A percentile compares a stretch with the other conserved stretches of the same genome.
These are phyloP conservation scores for Suillus hirtellus DNA, from an alignment of 768 basidiomycete species.

Conservation along the genomic window DNA sequence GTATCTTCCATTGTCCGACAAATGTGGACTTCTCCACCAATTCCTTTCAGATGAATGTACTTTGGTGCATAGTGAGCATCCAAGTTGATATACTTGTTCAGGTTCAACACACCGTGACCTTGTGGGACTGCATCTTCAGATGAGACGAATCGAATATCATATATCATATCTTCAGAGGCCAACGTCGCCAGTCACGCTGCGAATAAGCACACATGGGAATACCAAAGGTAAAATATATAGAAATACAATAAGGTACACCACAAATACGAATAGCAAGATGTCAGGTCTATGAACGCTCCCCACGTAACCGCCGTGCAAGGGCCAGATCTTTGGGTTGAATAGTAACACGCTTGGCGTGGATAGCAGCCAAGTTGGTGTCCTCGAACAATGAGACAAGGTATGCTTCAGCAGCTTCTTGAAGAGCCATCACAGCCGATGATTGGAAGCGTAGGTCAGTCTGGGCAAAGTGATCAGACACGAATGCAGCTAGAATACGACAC, in stretches of 20 bases:
- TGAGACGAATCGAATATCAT: too few relatives aligned
- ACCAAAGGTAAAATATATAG: slow-evolving; percentile 9
- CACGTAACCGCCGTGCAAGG: slow-evolving; percentile 73
- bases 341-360: slow-evolving; percentile 79
- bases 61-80: background rate
- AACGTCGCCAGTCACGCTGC: background rate
- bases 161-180: too few relatives aligned
- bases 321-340: slow-evolving; percentile 83
- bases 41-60: background rate
- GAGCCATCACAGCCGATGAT: slow-evolving; percentile 84
- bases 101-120: background rate
- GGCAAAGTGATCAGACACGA: background rate
- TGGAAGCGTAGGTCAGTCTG: slow-evolving; percentile 86
- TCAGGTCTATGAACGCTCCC: slow-evolving; percentile 62
- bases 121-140: too few relatives aligned
- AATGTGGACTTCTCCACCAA: background rate
- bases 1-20: background rate
- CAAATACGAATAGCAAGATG: background rate
- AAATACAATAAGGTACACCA: slow-evolving; percentile 16
- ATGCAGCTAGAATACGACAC: too few relatives aligned
- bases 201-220: background rate
- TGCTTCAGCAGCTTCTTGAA: slow-evolving; percentile 85
- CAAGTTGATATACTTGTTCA: background rate
- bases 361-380: slow-evolving; percentile 79
- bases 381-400: slow-evolving; percentile 79